Conservation (phyloP, 306 rosid species). For the Trifolium subterraneum region DNA sequence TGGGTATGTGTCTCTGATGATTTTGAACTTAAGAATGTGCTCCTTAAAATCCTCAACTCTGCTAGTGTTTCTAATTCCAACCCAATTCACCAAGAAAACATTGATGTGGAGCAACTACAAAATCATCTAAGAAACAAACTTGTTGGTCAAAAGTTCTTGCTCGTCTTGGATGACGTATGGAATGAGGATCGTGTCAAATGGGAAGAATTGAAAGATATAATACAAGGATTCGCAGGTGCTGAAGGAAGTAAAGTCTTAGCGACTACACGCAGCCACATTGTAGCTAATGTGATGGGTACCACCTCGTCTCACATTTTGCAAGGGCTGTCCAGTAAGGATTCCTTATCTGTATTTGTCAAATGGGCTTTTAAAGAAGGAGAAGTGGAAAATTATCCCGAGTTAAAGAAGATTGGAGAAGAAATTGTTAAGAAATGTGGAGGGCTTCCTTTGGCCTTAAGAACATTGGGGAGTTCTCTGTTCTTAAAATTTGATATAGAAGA, state of each 20-base stretch:
- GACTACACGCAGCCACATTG: slow-evolving; percentile 14
- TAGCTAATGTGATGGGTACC: slow-evolving; percentile 40
- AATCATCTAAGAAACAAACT: background rate
- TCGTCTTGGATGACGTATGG: slow-evolving; percentile 29
- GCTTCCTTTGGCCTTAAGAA: slow-evolving; percentile 46
- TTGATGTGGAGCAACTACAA: background rate
- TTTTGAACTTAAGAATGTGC: background rate
- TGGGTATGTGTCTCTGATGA: slow-evolving; percentile 1
- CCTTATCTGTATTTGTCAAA: slow-evolving; percentile 36
- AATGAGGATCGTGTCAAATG: slow-evolving; percentile 25
- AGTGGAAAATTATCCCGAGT: slow-evolving; percentile 15
- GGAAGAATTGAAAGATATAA: background rate
- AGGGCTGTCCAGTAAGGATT: background rate
- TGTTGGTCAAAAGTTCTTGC: slow-evolving; percentile 15
- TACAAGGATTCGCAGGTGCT: background rate
- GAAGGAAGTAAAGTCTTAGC: slow-evolving; percentile 34
- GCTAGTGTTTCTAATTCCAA: background rate
- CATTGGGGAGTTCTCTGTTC: slow-evolving; percentile 36
- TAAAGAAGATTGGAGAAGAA: slow-evolving; percentile 32
- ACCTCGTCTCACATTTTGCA: background rate
- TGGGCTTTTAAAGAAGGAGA: slow-evolving; percentile 46
- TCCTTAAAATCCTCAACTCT: background rate
- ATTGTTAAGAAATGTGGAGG: slow-evolving; percentile 48
- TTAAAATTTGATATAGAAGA: background rate
- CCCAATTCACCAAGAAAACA: background rate